Evolutionary conservation across 1,284 basidiomycete genomes (phyloP).

Genomic region (Cryptococcus sp.): DNA sequence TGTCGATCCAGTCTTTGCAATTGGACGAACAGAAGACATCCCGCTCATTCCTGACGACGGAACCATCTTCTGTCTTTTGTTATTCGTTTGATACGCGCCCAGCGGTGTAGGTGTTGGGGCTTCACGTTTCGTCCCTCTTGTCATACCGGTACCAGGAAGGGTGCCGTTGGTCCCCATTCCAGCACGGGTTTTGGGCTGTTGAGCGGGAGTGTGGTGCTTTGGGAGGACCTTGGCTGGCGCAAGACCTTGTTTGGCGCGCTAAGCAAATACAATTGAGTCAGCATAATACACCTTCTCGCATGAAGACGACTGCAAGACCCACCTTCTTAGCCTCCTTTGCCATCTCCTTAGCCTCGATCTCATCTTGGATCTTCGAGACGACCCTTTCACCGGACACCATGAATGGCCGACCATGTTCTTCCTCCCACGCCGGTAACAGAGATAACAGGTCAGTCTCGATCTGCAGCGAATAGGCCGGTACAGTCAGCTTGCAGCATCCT

Average conservation of each 20-base stretch:
- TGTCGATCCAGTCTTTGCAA: neutral
- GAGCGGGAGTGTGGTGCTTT: slow-evolving; percentile 26
- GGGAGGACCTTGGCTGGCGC: slow-evolving; percentile 25
- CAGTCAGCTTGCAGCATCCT: neutral
- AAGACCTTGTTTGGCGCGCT: slow-evolving; percentile 36
- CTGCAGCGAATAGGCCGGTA: slow-evolving; percentile 52
- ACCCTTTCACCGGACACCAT: slow-evolving; percentile 83
- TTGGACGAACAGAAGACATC: neutral
- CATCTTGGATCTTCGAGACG: slow-evolving; percentile 73
- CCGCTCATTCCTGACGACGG: neutral
- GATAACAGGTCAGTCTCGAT: slow-evolving; percentile 82
- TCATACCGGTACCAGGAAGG: slow-evolving; percentile 25
- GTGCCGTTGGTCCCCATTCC: slow-evolving; percentile 33
- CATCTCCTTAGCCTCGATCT: slow-evolving; percentile 60
- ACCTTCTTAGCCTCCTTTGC: slow-evolving; percentile 75
- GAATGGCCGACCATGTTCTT: slow-evolving; percentile 72
- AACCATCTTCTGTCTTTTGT: slow-evolving; percentile 11
- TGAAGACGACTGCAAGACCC: slow-evolving; percentile 7
- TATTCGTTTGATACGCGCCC: slow-evolving; percentile 13
- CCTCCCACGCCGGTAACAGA: slow-evolving; percentile 85
- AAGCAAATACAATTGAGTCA: neutral
- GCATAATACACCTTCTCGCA: neutral
- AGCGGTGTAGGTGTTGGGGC: slow-evolving; percentile 45
- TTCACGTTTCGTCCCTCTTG: slow-evolving; percentile 31
- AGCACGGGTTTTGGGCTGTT: slow-evolving; percentile 2